These are phyloP conservation scores for Nakataea oryzae DNA, from an alignment of 2,329 filamentous ascomycete genomes.

Conservation along the genomic window DNA sequence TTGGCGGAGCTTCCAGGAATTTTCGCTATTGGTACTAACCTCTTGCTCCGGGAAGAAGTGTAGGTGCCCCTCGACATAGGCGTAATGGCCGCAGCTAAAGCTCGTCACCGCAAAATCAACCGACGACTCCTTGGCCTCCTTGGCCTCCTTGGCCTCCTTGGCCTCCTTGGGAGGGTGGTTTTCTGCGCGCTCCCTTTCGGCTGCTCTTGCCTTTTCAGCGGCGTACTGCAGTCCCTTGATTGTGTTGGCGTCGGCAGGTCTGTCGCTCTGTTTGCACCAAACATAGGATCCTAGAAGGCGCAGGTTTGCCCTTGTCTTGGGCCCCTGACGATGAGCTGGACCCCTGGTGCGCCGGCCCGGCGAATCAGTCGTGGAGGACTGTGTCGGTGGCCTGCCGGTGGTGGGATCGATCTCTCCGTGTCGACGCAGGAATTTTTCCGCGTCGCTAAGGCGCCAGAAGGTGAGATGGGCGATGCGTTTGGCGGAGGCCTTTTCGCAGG, in stretches of 20 bases:
- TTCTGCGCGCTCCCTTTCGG: background rate
- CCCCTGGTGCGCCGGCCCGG: background rate
- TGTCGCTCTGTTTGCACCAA: constrained; percentile 17
- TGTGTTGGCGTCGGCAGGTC: constrained; percentile 7
- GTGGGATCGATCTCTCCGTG: constrained; percentile 15
- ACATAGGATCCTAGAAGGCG: constrained; percentile 16
- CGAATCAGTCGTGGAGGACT: background rate
- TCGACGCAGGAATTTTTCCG: constrained; percentile 26
- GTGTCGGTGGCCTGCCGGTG: background rate
- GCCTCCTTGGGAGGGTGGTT: too few relatives aligned
- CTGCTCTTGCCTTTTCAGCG: background rate
- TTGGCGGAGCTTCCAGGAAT: too few relatives aligned
- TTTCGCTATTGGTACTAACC: background rate
- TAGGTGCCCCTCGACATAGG: constrained; percentile 25
- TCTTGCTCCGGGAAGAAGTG: constrained; percentile 31
- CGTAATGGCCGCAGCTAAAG: constrained; percentile 32
- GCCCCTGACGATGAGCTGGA: background rate
- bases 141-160: background rate
- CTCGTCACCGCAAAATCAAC: constrained; percentile 5
- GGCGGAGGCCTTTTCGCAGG: constrained; percentile 27
- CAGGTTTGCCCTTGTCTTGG: constrained; percentile 14
- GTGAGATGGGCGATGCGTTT: constrained; percentile 26
- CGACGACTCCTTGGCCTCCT: background rate
- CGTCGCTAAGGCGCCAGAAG: constrained; percentile 30
- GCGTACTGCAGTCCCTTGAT: constrained; percentile 11